A percentile compares a stretch with the other conserved stretches of the same genome.
These are phyloP conservation scores for Naegleria fowleri DNA, from an alignment of 208 protist genomes.

Conservation along the genomic window DNA sequence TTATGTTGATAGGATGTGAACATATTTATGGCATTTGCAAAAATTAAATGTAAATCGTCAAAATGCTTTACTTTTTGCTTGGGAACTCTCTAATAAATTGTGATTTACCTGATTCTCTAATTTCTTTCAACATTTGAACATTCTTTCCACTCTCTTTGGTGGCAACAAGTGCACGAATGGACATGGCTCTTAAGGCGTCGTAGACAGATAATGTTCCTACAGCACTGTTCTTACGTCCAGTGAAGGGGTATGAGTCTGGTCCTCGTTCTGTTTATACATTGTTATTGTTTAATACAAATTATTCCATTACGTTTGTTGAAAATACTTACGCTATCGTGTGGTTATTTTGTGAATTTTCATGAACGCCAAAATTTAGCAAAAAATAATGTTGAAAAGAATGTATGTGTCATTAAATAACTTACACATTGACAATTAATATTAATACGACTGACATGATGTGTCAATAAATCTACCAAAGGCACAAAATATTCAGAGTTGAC, in stretches of 20 bases:
- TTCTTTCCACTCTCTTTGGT: conserved; percentile 5
- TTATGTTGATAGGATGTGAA: not conserved
- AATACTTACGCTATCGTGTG: no score
- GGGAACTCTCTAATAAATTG: not conserved
- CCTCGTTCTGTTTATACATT: conserved; percentile 37
- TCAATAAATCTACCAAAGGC: conserved; percentile 36
- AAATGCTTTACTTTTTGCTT: not conserved
- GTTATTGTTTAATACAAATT: no score
- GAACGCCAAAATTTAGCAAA: no score
- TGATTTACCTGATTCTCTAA: not conserved
- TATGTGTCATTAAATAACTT: no score
- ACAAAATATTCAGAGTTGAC: conserved; percentile 3
- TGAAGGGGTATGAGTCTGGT: conserved; percentile 48
- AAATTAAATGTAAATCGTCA: no score
- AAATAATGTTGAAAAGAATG: no score
- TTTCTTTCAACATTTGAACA: not conserved
- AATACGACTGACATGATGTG: conserved; percentile 37
- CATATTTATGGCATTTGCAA: not conserved
- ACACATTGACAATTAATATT: conserved; percentile 52
- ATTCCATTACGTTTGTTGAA: no score
- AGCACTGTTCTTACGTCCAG: conserved; percentile 46
- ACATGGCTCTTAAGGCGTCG: conserved; percentile 42
- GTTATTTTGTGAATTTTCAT: no score
- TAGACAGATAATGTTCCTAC: conserved; percentile 43
- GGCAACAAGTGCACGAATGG: conserved; percentile 35